Evolutionary conservation across 1,284 basidiomycete genomes (phyloP).

Genomic region (Malassezia arunalokei): DNA sequence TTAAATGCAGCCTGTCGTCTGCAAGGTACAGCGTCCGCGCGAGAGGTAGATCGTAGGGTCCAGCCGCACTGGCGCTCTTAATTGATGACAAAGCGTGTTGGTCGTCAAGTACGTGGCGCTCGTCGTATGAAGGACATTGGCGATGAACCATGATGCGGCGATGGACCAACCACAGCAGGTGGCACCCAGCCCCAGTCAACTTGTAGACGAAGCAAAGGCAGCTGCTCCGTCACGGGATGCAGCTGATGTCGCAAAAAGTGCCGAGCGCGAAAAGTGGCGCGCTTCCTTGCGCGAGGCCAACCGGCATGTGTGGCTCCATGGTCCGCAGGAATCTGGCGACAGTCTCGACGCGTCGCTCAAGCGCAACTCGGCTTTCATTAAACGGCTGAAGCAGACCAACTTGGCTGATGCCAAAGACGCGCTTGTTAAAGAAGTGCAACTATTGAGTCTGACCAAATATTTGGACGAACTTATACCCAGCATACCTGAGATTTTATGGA

Average conservation of each 20-base stretch:
- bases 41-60: too few species aligned
- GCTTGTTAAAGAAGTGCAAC: constrained; percentile 61
- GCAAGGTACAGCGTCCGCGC: too few species aligned
- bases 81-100: too few species aligned
- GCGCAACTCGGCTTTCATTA: constrained; percentile 43
- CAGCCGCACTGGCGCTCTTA: too few species aligned
- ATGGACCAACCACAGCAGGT: too few species aligned
- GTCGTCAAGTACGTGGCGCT: too few species aligned
- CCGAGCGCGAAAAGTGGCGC: constrained; percentile 28
- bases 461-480: constrained; percentile 85
- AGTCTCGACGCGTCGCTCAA: constrained; percentile 40
- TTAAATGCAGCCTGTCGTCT: too few species aligned
- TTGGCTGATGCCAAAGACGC: constrained; percentile 47
- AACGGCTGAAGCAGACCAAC: constrained; percentile 32
- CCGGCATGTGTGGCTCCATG: constrained; percentile 20
- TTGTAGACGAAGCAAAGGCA: too few species aligned
- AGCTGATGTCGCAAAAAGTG: background rate
- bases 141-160: too few species aligned
- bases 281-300: constrained; percentile 23
- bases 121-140: too few species aligned
- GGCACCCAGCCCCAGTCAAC: too few species aligned
- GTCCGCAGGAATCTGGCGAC: constrained; percentile 14
- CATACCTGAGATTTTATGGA: constrained; percentile 66
- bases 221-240: background rate
- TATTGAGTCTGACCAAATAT: constrained; percentile 84